Conservation (phyloP, 257 asterid genomes). For the Solanum okadae region DNA sequence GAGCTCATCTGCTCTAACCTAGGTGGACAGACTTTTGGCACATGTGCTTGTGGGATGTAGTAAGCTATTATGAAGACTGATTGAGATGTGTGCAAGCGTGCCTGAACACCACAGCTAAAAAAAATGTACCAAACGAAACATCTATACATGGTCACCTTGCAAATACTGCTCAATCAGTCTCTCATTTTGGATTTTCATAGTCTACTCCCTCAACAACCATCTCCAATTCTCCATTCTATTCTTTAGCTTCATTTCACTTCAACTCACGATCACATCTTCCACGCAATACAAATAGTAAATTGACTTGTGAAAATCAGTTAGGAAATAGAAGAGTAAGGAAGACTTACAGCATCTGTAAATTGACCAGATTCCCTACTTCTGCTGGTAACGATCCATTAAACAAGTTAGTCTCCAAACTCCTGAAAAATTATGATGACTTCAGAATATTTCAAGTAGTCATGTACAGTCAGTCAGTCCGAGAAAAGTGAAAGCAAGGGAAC, state of each 20-base stretch:
- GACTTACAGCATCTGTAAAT: conserved; percentile 40
- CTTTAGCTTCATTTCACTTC: background rate
- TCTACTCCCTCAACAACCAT: background rate
- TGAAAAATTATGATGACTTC: conserved; percentile 10
- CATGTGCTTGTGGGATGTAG: background rate
- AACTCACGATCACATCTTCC: background rate
- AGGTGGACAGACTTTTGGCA: background rate
- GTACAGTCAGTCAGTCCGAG: background rate
- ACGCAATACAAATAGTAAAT: background rate
- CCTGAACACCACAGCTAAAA: background rate
- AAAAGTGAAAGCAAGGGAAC: background rate
- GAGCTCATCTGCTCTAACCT: background rate
- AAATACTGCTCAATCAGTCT: background rate
- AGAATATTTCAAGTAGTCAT: background rate
- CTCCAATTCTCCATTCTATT: background rate
- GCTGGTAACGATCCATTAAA: conserved; percentile 48
- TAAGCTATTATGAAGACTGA: background rate
- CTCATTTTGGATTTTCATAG: background rate
- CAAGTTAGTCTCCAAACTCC: conserved; percentile 56
- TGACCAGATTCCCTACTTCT: conserved; percentile 44
- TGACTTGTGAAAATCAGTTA: background rate
- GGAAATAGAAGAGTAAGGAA: background rate
- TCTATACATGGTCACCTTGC: background rate
- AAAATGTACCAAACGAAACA: background rate
- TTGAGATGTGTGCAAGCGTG: background rate